Base-by-base conservation (phyloP, 805 yeast species). In the Grigorovia jiainica region DNA sequence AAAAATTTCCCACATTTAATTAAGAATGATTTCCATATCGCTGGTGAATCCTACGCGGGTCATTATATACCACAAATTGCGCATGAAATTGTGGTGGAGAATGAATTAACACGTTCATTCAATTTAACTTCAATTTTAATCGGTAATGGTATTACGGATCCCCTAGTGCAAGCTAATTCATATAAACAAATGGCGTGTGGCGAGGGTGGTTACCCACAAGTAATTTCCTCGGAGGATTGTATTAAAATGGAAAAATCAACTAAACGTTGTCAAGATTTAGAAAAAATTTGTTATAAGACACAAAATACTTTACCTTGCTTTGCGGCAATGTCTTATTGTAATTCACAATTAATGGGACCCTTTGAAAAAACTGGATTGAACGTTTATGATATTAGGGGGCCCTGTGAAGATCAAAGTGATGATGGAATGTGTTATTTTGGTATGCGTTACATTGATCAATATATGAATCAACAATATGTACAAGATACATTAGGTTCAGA, bases 101-200 rank as follows among this genome's bases (percentile, higher is more conserved):
- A 60, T 40, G 29, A 21, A 11, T 63, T 69, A n/a, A 72, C 67
- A 50, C 66, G 77, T 43, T 65, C 72, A 17, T 78, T 81, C 55
- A 76, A 85, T 53, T 70, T 87, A 50, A 67, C 82, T 10, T 84
- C 95, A 3, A 79, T 89, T 16, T 58, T 90, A 58, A 89, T 89
- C 55, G 97, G 97, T 47, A 89, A 89, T 60, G 97, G 97, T 41
- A 75, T 89, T 51, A 86, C 95, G 29, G 95, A 87, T 61, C 82
- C 95, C 3, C 67, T 82, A 45, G 72, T 75, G 36, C 96, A 87
- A 69, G 79, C 82, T 56, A 73, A 74, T 44, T 78, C 79, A 62
- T 87, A 86, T 58, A 77, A 82, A 61, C 95, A 94, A 49, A 89
- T 90, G 97, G 95, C 95, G 4, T 90, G 97, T 64, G 92, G 95